Percentiles rank a stretch among this genome's conserved stretches.
Evolutionary conservation across 257 asterid species (phyloP).

Genomic region (Ligustrum vulgare): DNA sequence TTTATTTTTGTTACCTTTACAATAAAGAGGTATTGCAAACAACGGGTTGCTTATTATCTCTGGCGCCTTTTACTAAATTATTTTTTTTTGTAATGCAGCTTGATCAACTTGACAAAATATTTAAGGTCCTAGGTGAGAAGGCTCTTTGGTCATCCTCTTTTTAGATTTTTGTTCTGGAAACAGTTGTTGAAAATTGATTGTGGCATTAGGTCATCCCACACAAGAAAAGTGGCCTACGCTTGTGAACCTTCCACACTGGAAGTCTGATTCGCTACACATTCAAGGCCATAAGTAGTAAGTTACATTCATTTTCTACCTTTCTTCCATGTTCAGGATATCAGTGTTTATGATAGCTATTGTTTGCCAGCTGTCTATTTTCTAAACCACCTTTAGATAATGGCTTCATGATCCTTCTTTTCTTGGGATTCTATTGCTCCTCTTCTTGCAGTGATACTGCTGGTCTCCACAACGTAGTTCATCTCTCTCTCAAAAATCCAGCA

Average conservation of each 20-base stretch:
- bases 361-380: constrained; percentile 16
- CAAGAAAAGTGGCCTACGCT: constrained; percentile 93
- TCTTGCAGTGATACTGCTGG: constrained; percentile 82
- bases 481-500: constrained; percentile 84
- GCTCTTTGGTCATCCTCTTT: constrained; percentile 26
- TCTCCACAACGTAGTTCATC: constrained; percentile 79
- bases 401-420: constrained; percentile 13
- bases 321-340: not conserved
- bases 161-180: constrained; percentile 11
- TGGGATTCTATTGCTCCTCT: constrained; percentile 17
- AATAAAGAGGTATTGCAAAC: constrained; percentile 9
- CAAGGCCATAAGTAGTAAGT: constrained; percentile 94
- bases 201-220: constrained; percentile 89
- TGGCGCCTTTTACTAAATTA: constrained; percentile 9
- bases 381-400: constrained; percentile 16
- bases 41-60: not conserved
- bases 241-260: constrained; percentile 95
- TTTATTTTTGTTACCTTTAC: constrained; percentile 16
- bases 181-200: constrained; percentile 24
- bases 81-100: constrained; percentile 61
- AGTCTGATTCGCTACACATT: constrained; percentile 72
- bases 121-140: constrained; percentile 88
- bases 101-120: constrained; percentile 97
- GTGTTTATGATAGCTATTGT: constrained; percentile 16
- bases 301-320: constrained; percentile 19